Conservation (phyloP, 164 flowering plant species). For the Hamamelis virginiana region DNA sequence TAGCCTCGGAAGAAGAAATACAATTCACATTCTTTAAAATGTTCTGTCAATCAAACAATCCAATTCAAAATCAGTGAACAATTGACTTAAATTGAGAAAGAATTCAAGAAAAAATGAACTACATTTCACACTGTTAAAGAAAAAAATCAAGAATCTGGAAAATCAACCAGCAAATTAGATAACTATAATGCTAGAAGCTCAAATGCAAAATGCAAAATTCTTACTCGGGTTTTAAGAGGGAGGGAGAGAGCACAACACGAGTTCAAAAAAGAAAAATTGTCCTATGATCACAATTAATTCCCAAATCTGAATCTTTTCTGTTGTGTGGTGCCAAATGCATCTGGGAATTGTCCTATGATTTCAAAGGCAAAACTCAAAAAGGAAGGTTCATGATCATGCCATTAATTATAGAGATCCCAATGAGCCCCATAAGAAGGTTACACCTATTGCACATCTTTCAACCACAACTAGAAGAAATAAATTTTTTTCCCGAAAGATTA, state of each 20-base stretch:
- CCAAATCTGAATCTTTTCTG: not conserved
- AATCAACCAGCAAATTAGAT: constrained; percentile 63
- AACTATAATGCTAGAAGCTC: too few species aligned
- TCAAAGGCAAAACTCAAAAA: not conserved
- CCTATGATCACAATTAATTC: not conserved
- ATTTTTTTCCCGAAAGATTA: too few species aligned
- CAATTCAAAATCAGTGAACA: not conserved
- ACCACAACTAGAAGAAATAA: not conserved
- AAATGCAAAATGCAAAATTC: too few species aligned
- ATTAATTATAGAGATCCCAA: not conserved
- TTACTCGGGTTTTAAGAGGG: too few species aligned
- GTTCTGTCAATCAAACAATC: constrained; percentile 48
- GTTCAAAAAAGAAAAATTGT: too few species aligned
- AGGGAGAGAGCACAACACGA: too few species aligned
- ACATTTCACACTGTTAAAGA: not conserved
- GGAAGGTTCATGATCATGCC: not conserved
- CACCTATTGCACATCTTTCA: not conserved
- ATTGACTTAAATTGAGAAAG: not conserved
- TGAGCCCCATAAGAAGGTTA: not conserved
- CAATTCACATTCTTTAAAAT: constrained; percentile 64
- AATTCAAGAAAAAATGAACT: not conserved
- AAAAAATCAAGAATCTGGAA: not conserved
- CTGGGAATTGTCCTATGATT: not conserved
- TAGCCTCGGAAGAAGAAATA: constrained; percentile 62
- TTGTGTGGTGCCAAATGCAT: not conserved